Conservation (phyloP, 2,329 filamentous ascomycete species). For the Penicillium sp. region DNA sequence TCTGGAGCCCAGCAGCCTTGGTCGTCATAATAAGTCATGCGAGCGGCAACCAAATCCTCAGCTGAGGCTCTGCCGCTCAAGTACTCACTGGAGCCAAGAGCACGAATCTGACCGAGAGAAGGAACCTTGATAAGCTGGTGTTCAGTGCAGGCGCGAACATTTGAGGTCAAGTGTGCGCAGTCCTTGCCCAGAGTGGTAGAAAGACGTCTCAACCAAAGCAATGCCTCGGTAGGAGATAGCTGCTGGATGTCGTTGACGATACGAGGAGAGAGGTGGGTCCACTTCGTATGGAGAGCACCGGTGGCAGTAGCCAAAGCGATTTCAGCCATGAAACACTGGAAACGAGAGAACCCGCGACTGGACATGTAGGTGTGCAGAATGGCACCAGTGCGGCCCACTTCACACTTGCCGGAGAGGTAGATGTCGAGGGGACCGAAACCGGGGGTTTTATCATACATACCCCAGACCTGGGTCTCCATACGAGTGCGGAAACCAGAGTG, state of each 20-base stretch:
- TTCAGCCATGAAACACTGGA: conserved; percentile 3
- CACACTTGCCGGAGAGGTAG: conserved; percentile 2
- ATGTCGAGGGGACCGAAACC: conserved; percentile 1
- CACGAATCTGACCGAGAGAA: not conserved
- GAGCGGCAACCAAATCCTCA: not conserved
- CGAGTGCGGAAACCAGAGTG: conserved; percentile 5
- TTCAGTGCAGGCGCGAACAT: not conserved
- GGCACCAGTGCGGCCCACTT: not conserved
- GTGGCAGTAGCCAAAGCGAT: not conserved
- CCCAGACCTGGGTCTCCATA: conserved; percentile 6
- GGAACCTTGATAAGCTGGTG: conserved; percentile 3
- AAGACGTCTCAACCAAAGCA: conserved; percentile 3
- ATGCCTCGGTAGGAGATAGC: not conserved
- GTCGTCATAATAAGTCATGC: not conserved
- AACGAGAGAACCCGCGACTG: conserved; percentile 1
- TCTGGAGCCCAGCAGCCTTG: conserved; percentile 3
- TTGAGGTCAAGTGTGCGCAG: not conserved
- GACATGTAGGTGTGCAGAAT: conserved; percentile 4
- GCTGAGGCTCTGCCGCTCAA: not conserved
- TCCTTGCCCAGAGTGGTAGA: conserved; percentile 1
- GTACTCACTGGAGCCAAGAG: conserved; percentile 2
- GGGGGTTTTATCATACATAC: conserved; percentile 1
- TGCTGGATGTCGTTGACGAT: conserved; percentile 1
- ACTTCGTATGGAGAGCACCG: not conserved
- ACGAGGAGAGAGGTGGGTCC: not conserved